Evolutionary conservation across 345 rosid species (phyloP).

Genomic region (Conringia planisiliqua): DNA sequence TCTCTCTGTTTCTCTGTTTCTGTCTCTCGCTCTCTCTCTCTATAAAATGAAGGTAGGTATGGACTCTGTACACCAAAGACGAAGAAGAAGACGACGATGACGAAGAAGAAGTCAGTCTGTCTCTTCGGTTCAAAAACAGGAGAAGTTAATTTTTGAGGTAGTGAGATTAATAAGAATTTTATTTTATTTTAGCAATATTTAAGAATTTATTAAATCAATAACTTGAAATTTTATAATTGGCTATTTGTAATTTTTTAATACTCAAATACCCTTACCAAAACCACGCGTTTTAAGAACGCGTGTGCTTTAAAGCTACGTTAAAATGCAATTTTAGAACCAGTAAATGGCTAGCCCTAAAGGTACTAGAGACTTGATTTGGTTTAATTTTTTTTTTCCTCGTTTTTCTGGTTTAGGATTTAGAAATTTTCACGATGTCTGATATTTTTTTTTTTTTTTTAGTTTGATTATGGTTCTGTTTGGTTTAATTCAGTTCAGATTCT

Average conservation of each 20-base stretch:
- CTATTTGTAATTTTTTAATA: background rate
- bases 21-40: background rate
- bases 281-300: slow-evolving; percentile 20
- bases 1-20: background rate
- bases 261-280: background rate
- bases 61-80: slow-evolving; percentile 15
- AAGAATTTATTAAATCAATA: background rate
- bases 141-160: slow-evolving; percentile 2
- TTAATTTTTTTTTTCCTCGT: background rate
- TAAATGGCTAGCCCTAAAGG: too few relatives aligned
- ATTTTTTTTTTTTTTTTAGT: too few relatives aligned
- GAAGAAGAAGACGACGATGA: background rate
- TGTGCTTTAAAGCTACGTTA: background rate
- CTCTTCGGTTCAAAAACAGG: slow-evolving; percentile 30
- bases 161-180: background rate
- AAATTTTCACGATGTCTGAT: background rate
- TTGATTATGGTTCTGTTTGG: background rate
- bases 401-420: background rate
- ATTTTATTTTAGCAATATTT: background rate
- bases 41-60: slow-evolving; percentile 7
- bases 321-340: background rate
- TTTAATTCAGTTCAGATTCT: background rate
- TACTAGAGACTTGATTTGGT: background rate
- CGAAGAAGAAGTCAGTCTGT: slow-evolving; percentile 15
- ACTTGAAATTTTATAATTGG: slow-evolving; percentile 20